Base-by-base conservation (phyloP, 768 basidiomycete genomes). In the Suillus subaureus region DNA sequence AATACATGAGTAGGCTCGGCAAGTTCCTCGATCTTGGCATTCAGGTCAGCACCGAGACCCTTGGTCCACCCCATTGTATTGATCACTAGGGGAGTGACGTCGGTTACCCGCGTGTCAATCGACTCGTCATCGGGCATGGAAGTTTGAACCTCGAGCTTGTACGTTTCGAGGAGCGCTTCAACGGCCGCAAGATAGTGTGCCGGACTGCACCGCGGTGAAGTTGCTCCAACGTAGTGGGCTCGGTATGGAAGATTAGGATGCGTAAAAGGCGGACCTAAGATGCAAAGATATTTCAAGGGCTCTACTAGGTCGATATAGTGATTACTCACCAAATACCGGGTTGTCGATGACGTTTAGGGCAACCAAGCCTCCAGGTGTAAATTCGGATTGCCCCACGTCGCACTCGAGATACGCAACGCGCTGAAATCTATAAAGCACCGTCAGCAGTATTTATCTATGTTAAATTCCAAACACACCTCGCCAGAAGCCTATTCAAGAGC, bases 61-160 rank as follows among this genome's bases (percentile, higher is more conserved):
- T 96, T 98, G 6, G 86, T 86, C 97, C 97, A 99, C 2, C 97
- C 97, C 88, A 97, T 96, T 0, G 93, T 98, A 74, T 99, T 99
- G 61, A 99, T 85, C 18, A 98, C 87, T 21, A 98, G 85, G 0
- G 97, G 97, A 6, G 96, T 86, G 33, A 78, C 66, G 58, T 90
- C 87, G 7, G 73, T 70, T 28, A 90, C 83, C 49, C 85, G 81
- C 37, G 68, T 67, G 54, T 82, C 79, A 0, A 58, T 72, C 18
- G 63, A 61, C 1, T 75, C 66, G 6, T 77, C 75, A 4, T 75
- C 74, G 8, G 74, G 73, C 51, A 57, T 73, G 6, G 76, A 62
- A 1, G 74, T 70, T 68, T 89, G 89, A 6, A 96, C 72, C 55
- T 96, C 92, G 40, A 89, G 79, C 26, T 82, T 85, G 74, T 91